These are phyloP conservation scores for Trypanosoma rangeli DNA, from an alignment of 208 protist genomes.

Conservation along the genomic window DNA sequence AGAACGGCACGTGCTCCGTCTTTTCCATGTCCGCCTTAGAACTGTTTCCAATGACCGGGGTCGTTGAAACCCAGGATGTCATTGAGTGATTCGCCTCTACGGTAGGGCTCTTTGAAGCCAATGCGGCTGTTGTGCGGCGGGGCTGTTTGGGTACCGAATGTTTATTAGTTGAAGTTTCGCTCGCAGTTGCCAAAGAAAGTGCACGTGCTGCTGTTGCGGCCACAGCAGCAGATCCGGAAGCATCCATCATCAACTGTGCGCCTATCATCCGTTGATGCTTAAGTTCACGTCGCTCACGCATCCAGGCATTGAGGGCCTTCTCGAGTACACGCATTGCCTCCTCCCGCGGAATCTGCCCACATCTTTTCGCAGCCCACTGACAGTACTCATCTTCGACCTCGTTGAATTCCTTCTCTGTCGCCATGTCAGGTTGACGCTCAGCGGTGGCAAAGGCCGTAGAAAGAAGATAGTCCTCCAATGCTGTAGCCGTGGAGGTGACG, in stretches of 20 bases:
- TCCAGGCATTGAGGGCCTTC: constrained; percentile 36
- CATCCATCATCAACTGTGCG: constrained; percentile 30
- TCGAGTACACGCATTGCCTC: constrained; percentile 35
- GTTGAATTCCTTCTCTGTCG: constrained; percentile 28
- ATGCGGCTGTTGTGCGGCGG: background rate
- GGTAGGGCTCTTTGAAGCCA: background rate
- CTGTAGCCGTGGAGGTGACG: constrained; percentile 18
- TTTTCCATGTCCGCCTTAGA: background rate
- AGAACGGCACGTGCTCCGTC: constrained; percentile 16
- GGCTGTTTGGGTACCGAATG: background rate
- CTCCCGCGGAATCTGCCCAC: constrained; percentile 17
- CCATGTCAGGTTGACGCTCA: constrained; percentile 1
- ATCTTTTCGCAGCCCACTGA: constrained; percentile 22
- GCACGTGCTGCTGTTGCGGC: constrained; percentile 18
- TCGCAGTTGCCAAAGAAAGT: constrained; percentile 7
- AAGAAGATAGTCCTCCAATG: constrained; percentile 34
- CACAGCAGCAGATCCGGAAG: constrained; percentile 11
- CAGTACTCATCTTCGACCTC: constrained; percentile 38
- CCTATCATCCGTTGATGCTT: constrained; percentile 40
- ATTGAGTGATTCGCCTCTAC: background rate
- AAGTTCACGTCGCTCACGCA: constrained; percentile 30
- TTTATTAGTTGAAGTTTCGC: background rate
- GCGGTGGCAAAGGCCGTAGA: constrained; percentile 32
- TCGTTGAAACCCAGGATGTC: background rate
- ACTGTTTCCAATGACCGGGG: no score